Percentiles rank a stretch among this genome's conserved stretches.
These are phyloP conservation scores for Ampelomyces quisqualis DNA, from an alignment of 2,329 filamentous ascomycete species.

Conservation along the genomic window DNA sequence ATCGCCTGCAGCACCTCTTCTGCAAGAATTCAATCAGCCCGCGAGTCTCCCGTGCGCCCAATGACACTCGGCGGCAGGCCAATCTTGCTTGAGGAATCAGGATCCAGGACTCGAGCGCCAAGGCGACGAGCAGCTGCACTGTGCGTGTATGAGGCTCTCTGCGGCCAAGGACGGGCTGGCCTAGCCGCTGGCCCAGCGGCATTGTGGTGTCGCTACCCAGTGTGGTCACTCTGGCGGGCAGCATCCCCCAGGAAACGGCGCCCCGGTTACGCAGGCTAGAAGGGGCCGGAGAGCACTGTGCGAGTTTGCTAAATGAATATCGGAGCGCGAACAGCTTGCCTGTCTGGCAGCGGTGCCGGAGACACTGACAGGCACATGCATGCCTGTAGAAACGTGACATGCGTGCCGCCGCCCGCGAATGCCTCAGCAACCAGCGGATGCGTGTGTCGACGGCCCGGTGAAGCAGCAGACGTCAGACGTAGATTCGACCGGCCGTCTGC, in stretches of 20 bases:
- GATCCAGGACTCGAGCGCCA: no score
- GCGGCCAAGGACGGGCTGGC: no score
- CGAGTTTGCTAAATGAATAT: slow-evolving; percentile 25
- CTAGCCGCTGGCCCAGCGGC: slow-evolving; percentile 19
- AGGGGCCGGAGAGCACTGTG: slow-evolving; percentile 13
- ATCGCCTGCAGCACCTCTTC: slow-evolving; percentile 31
- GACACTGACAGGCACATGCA: no score
- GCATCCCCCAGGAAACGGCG: slow-evolving; percentile 34
- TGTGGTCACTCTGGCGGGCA: slow-evolving; percentile 3
- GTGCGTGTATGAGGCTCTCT: slow-evolving; percentile 2
- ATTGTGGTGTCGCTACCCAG: slow-evolving; percentile 10
- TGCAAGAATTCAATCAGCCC: slow-evolving; percentile 33
- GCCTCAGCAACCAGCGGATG: slow-evolving; percentile 29
- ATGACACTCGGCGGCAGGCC: slow-evolving; percentile 18
- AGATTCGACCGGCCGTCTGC: slow-evolving; percentile 5
- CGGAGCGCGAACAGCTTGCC: slow-evolving; percentile 19
- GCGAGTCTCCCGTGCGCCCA: slow-evolving; percentile 33
- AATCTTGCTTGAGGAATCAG: slow-evolving; percentile 23
- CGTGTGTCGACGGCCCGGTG: no score
- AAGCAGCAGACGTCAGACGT: slow-evolving; percentile 19
- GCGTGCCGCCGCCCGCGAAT: slow-evolving; percentile 23
- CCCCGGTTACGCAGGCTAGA: slow-evolving; percentile 22
- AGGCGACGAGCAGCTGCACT: no score
- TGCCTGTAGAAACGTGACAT: slow-evolving; percentile 22
- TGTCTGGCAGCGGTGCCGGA: no score